These are phyloP conservation scores for Chalciporus sphaerocephalus DNA, from an alignment of 768 basidiomycete genomes.

Conservation along the genomic window DNA sequence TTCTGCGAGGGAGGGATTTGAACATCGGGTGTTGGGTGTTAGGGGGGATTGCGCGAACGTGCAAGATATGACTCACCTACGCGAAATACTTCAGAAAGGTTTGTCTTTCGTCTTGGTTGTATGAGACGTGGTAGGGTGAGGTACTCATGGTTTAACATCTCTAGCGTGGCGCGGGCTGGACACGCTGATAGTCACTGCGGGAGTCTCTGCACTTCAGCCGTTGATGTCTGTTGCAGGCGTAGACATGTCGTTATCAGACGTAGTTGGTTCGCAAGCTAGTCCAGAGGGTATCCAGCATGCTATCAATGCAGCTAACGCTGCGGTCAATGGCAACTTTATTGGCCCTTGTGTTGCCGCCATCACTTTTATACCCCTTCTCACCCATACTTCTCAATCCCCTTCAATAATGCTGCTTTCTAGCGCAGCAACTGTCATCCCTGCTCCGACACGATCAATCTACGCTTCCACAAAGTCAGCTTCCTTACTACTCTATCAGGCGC, in stretches of 20 bases:
- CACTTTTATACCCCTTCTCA: constrained; percentile 73
- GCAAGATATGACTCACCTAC: constrained; percentile 62
- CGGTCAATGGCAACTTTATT: constrained; percentile 59
- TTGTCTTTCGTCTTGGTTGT: not conserved
- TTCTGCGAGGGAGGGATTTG: constrained; percentile 14
- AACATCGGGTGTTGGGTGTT: constrained; percentile 43
- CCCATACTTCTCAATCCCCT: constrained; percentile 58
- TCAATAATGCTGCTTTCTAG: constrained; percentile 78
- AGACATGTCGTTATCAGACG: constrained; percentile 28
- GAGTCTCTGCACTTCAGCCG: constrained; percentile 77
- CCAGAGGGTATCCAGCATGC: constrained; percentile 56
- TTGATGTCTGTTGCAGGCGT: constrained; percentile 68
- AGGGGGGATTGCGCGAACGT: constrained; percentile 60
- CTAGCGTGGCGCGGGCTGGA: constrained; percentile 81
- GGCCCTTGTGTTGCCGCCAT: constrained; percentile 69
- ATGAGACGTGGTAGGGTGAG: not conserved
- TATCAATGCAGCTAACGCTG: constrained; percentile 52
- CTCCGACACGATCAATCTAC: constrained; percentile 84
- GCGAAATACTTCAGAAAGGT: constrained; percentile 55
- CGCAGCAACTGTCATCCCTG: constrained; percentile 72
- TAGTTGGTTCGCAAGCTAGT: constrained; percentile 37
- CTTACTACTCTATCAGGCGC: constrained; percentile 69
- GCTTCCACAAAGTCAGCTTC: constrained; percentile 79
- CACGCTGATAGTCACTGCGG: constrained; percentile 77
- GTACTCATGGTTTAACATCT: not conserved